Evolutionary conservation across 441 rosid genomes (phyloP), one percentile per base, ranked within the genome.

Genomic region (Lepidium campestre): DNA sequence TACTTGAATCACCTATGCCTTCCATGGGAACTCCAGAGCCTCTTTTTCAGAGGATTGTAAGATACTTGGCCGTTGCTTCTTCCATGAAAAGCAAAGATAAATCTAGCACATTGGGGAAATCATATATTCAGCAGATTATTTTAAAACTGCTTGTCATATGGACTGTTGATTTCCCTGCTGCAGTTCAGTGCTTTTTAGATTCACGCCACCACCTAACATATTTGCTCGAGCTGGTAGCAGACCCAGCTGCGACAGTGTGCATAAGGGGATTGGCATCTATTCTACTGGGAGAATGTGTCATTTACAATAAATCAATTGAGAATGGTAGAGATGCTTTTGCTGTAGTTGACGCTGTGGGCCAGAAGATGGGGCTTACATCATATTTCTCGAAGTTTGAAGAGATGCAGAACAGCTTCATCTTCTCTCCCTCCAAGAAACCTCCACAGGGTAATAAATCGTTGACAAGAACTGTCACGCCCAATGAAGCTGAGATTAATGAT

Each of bases 81-180:
- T 87, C 92, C 73, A 73, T 85, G 85, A 88, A 82, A 81, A 80
- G 70, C 72, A 89, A 86, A 83, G 95, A 88, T 57, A 86, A 87
- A 75, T 78, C 83, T 15, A 80, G 80, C 75, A 57, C 77, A 45
- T 0, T 37, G 9, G 82, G 79, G 10, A 81, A 70, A 61, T 73
- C 67, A 4, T 85, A 83, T 66, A 79, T 90, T 77, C 93, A 90
- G 64, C 89, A 89, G 31, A 82, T 90, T 62, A 87, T 91, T 65
- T 74, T 95, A 80, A 95, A 91, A 77, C 77, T 95, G 82, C 88
- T 95, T 40, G 90, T 95, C 52, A 86, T 84, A 63, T 95, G 99
- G 99, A 81, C 90, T 32, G 87, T 82, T 48, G 84, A 85, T 62
- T 91, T 86, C 72, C 93, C 99, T 13, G 73, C 62, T 76, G 98